These are phyloP conservation scores for Cystofilobasidium bisporidii DNA, from an alignment of 768 basidiomycete genomes.

Conservation along the genomic window DNA sequence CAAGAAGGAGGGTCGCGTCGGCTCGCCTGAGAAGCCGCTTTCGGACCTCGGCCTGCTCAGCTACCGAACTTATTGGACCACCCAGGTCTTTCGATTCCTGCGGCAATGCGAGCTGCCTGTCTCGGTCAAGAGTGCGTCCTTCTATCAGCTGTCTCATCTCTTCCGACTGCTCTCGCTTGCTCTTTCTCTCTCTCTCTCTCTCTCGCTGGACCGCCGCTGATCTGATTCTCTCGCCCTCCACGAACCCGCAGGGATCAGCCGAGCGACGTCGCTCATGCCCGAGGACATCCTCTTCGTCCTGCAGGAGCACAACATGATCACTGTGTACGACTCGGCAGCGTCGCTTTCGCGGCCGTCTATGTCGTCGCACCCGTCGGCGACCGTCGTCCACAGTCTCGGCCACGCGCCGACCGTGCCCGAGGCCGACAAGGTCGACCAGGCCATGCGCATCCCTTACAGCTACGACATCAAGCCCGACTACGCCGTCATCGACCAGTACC, in stretches of 20 bases:
- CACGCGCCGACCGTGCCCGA: conserved; percentile 3
- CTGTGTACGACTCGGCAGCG: conserved; percentile 25
- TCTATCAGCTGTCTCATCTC: not conserved
- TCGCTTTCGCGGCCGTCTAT: not conserved
- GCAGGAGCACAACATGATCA: conserved; percentile 63
- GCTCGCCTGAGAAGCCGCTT: conserved; percentile 92
- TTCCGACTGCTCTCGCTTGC: not conserved
- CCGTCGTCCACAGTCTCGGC: conserved; percentile 1
- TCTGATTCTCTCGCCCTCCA: no score
- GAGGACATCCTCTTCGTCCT: conserved; percentile 78
- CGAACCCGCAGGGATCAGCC: conserved; percentile 67
- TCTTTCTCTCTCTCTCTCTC: not conserved
- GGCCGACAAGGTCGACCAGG: conserved; percentile 16
- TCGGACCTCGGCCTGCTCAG: conserved; percentile 83
- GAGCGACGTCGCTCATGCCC: conserved; percentile 76
- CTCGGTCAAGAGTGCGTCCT: conserved; percentile 60
- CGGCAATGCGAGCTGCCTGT: conserved; percentile 53
- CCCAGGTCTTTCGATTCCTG: conserved; percentile 72
- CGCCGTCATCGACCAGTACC: conserved; percentile 54
- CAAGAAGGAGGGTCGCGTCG: conserved; percentile 80
- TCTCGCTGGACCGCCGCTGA: no score
- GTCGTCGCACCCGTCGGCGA: conserved; percentile 1
- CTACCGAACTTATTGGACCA: conserved; percentile 92
- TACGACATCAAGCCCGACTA: conserved; percentile 71
- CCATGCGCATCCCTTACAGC: conserved; percentile 47